Evolutionary conservation across 257 asterid genomes (phyloP).

Genomic region (Mentha longifolia): DNA sequence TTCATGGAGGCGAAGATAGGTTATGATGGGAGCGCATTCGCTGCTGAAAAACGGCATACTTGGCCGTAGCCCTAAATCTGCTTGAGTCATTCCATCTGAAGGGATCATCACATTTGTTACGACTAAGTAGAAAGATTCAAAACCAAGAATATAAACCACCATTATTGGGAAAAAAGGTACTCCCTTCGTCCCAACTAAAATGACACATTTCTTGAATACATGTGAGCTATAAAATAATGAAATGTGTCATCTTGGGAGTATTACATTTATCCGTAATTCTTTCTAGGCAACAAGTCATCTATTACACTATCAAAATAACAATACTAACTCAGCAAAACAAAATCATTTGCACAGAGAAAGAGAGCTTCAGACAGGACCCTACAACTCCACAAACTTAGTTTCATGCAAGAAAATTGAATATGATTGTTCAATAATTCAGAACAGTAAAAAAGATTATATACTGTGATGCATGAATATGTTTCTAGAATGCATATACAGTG

Average conservation of each 20-base stretch:
- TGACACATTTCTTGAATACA: no score
- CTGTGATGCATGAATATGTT: slow-evolving; percentile 15
- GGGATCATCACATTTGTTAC: slow-evolving; percentile 1
- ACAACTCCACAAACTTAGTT: not conserved
- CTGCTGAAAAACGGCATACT: slow-evolving; percentile 61
- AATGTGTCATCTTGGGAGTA: no score
- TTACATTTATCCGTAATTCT: not conserved
- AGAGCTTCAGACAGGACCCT: not conserved
- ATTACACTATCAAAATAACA: not conserved
- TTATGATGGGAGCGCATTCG: slow-evolving; percentile 54
- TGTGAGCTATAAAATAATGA: no score
- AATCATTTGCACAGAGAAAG: not conserved
- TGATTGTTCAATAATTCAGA: not conserved
- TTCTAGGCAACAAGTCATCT: not conserved
- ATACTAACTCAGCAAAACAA: slow-evolving; percentile 1
- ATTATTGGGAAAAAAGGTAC: not conserved
- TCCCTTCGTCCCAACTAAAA: no score
- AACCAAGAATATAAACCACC: not conserved
- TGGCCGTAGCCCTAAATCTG: slow-evolving; percentile 61
- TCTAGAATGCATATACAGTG: slow-evolving; percentile 13
- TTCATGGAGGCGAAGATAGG: slow-evolving; percentile 67
- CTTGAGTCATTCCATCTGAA: slow-evolving; percentile 71
- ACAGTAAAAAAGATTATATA: not conserved
- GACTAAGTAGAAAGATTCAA: not conserved
- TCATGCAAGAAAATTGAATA: not conserved